Conservation (phyloP, 805 yeast species). For the Danielia reshetovae region DNA sequence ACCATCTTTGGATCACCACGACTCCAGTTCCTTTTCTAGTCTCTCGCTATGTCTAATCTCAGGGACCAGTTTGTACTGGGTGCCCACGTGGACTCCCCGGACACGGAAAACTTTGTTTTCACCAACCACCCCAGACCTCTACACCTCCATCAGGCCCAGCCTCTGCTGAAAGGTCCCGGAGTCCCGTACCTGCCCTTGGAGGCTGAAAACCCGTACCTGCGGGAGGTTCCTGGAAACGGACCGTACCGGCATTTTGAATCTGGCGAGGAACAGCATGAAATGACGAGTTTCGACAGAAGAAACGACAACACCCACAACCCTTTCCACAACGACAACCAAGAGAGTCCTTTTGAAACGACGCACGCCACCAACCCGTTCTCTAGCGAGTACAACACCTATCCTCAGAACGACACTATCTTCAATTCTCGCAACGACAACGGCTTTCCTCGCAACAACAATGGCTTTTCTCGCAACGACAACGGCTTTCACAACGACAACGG, state of each 20-base stretch:
- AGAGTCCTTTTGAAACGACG: background rate
- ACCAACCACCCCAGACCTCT: background rate
- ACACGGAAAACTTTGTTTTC: background rate
- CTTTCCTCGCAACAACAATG: background rate
- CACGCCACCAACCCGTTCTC: background rate
- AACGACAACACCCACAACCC: background rate
- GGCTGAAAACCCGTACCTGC: background rate
- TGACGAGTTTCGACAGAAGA: background rate
- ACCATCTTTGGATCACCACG: too few species aligned
- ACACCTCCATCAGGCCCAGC: background rate
- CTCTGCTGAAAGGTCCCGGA: background rate
- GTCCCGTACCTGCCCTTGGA: background rate
- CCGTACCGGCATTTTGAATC: background rate
- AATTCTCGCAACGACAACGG: background rate
- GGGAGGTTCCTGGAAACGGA: background rate
- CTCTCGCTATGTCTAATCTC: constrained; percentile 3
- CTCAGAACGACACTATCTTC: background rate
- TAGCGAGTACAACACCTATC: background rate
- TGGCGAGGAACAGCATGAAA: background rate
- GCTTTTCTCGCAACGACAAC: background rate
- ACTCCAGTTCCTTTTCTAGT: background rate
- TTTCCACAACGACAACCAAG: background rate
- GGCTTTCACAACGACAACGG: background rate
- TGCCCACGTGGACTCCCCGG: background rate
- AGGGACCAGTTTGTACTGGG: constrained; percentile 10